Evolutionary conservation across 2,329 filamentous ascomycete genomes (phyloP), one percentile per base, ranked within the genome.

Genomic region (Epichloe typhina): DNA sequence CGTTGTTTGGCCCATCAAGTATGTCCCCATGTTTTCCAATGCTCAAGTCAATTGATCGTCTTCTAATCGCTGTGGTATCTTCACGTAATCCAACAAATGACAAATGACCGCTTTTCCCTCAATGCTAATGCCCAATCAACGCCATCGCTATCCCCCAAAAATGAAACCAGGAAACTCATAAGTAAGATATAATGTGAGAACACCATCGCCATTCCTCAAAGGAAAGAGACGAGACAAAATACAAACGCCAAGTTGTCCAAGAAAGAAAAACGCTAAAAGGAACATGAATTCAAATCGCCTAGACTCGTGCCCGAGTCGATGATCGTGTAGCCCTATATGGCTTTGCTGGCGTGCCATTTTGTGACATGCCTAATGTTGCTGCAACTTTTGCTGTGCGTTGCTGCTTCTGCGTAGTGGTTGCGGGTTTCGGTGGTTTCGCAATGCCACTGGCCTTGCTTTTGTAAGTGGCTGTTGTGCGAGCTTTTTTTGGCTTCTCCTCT

Each of bases 301-400:
- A 53, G 37, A 38, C 46, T 49, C 46, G 45, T 21, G 26, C 46
- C 19, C 52, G 49, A 35, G 52, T 40, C 8, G 60, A 54, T 23
- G 64, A 58, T 37, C 64, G 61, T 36, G 64, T 66, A 47, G 63
- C 54, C 23, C 64, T 59, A 45, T 55, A 57, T 21, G 62, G 58
- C 49, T 63, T 66, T 31, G 61, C 64, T 5, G 66, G 66, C 7
- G 66, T 67, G 42, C 64, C 63, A 31, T 66, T 68, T 31, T 57
- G 57, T 38, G 59, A 60, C 62, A 64, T 65, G 44, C 64, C 64
- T 50, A 67, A 54, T 36, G 56, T 59, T 46, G 63, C 60, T 2
- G 65, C 64, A 43, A 64, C 54, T 53, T 60, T 60, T 46, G 59
- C 51, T 9, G 58, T 52, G 43, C 58, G 59, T 54, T 61, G 60